Evolutionary conservation across 2,329 filamentous ascomycete genomes (phyloP).

Genomic region (Lecanoromycetidae sp.): DNA sequence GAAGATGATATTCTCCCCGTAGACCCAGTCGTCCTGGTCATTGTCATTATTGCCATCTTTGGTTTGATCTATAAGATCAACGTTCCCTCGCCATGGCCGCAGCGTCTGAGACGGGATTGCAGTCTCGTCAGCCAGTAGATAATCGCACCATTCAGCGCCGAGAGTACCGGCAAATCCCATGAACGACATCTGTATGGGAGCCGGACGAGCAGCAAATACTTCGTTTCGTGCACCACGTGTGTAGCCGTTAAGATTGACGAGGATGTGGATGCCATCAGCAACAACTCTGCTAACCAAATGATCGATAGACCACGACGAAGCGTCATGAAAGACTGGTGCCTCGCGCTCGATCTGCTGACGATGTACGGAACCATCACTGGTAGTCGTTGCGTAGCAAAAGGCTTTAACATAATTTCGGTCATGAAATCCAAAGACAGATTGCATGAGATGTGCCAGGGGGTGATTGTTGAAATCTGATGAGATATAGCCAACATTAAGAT

Average conservation of each 20-base stretch:
- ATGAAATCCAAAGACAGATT: constrained; percentile 93
- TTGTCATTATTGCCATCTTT: constrained; percentile 54
- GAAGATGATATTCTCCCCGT: constrained; percentile 93
- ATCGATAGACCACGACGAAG: constrained; percentile 75
- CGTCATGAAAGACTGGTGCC: constrained; percentile 81
- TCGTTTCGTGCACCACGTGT: constrained; percentile 94
- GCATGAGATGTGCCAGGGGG: constrained; percentile 92
- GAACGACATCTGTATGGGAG: constrained; percentile 97
- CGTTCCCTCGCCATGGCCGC: constrained; percentile 64
- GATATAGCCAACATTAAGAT: constrained; percentile 87
- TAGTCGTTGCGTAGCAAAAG: constrained; percentile 90
- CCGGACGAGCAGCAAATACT: constrained; percentile 86
- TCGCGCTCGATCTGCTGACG: constrained; percentile 87
- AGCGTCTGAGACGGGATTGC: constrained; percentile 74
- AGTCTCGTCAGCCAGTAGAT: constrained; percentile 78
- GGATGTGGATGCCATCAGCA: constrained; percentile 77
- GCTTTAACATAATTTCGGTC: constrained; percentile 61
- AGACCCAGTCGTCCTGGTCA: constrained; percentile 72
- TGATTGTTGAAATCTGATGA: constrained; percentile 99
- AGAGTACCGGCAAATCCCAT: constrained; percentile 97
- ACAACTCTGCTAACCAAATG: constrained; percentile 76
- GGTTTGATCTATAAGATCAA: constrained; percentile 56
- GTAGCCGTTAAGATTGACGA: constrained; percentile 97
- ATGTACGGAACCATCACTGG: constrained; percentile 78
- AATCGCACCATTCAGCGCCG: constrained; percentile 97